phyloP scores from a whole-genome alignment of 116 monocot genomes.

The Phalaenopsis hybrid region DNA sequence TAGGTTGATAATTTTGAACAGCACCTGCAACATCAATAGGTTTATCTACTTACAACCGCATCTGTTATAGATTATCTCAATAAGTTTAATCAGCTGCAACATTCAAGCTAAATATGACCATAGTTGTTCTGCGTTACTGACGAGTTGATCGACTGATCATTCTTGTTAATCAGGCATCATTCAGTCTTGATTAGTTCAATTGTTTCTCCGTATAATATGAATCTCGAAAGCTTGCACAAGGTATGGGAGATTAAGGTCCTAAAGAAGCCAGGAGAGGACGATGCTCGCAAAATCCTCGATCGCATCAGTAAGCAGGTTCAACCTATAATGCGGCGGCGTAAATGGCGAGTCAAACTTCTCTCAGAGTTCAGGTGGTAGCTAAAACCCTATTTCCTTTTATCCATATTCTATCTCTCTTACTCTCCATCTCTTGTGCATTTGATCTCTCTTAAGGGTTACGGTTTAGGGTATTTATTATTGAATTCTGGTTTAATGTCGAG shows the following conservation, averaged over 20 bases:
- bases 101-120: no score
- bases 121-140: no score
- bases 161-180: no score
- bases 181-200: neutral
- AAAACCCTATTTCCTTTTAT: neutral
- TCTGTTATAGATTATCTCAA: no score
- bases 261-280: slow-evolving; percentile 70
- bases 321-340: slow-evolving; percentile 76
- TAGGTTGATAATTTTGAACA: no score
- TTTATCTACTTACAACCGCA: no score
- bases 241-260: slow-evolving; percentile 75
- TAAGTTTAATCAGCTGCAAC: no score
- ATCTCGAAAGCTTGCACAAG: slow-evolving; percentile 63
- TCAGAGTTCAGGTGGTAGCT: slow-evolving; percentile 72
- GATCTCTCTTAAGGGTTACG: neutral
- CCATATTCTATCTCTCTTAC: no score
- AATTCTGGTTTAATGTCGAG: neutral
- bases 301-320: slow-evolving; percentile 78
- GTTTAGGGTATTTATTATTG: neutral
- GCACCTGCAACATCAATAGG: no score
- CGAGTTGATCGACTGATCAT: no score
- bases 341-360: slow-evolving; percentile 79
- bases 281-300: slow-evolving; percentile 51
- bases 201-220: slow-evolving; percentile 24
- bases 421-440: neutral